Evolutionary conservation across 179 eudicot species (phyloP), one percentile per base, ranked within the genome.

Genomic region (Heliamphora ciliata): DNA sequence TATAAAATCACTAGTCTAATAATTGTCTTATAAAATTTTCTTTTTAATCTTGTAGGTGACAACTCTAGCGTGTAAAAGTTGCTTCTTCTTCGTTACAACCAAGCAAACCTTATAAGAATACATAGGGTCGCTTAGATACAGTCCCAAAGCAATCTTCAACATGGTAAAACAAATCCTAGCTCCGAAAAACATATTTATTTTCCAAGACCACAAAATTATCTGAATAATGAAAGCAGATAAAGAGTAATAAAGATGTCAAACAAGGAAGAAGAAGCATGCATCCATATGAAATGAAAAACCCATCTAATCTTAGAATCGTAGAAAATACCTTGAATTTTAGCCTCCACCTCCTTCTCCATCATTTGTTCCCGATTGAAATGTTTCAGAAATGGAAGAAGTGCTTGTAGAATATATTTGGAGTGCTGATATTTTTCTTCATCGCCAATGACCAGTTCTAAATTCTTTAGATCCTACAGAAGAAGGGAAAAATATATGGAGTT

Each of bases 271-370:
- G n/a, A 11, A 21, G 54, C 52, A 47, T 46, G 58, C 44, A 58
- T 71, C 82, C 66, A 68, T 56, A 18, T 58, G 17, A 71, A 56
- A 9, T 21, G 8, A 10, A 50, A 67, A 55, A 8, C 48, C 44
- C 15, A 56, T 47, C 50, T 10, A 31, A 72, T 52, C 55, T 31
- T 6, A 46, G 66, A 72, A 13, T 14, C 8, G 46, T 74, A 44
- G 75, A 31, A 21, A 60, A 60, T 87, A 93, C 95, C 94, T 87
- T 82, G 91, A 82, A 91, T 74, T 76, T 85, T 88, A 67, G 95
- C 95, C 84, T 93, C 95, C 10, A 86, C 54, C 79, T 84, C 89
- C 87, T 85, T 90, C 77, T 93, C 93, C 78, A 55, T 80, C 69
- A 75, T 79, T 48, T 91, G 93, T 67, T 91, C 93, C 73, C 86